A percentile compares a stretch with the other conserved stretches of the same genome.
phyloP scores from a whole-genome alignment of 1,284 basidiomycete species.

The Clitocybe nebularis region DNA sequence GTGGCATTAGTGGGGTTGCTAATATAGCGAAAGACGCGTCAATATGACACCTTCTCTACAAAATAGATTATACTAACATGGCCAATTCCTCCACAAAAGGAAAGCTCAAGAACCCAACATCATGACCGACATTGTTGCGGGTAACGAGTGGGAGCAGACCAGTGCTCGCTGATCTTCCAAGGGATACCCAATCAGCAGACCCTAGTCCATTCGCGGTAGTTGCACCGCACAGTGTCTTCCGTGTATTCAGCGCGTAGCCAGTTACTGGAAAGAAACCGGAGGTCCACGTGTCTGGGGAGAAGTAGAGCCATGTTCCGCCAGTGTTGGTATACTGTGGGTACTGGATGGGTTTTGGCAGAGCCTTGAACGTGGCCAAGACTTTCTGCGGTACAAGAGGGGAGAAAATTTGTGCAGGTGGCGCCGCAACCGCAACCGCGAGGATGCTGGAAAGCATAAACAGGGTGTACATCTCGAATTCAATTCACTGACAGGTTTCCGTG shows the following conservation, averaged over 20 bases:
- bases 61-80: slow-evolving; percentile 29
- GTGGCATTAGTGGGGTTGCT: slow-evolving; percentile 44
- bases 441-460: slow-evolving; percentile 10
- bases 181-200: slow-evolving; percentile 47
- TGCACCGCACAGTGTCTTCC: slow-evolving; percentile 43
- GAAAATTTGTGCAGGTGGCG: slow-evolving; percentile 43
- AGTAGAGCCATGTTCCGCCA: slow-evolving; percentile 48
- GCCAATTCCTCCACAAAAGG: slow-evolving; percentile 55
- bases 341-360: slow-evolving; percentile 35
- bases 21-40: background rate
- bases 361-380: slow-evolving; percentile 46
- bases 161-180: slow-evolving; percentile 47
- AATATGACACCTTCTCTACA: background rate
- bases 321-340: slow-evolving; percentile 58
- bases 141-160: slow-evolving; percentile 46
- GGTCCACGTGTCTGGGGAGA: slow-evolving; percentile 59
- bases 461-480: slow-evolving; percentile 1
- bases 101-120: slow-evolving; percentile 67
- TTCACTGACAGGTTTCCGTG: slow-evolving; percentile 1
- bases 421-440: slow-evolving; percentile 10
- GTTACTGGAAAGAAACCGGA: slow-evolving; percentile 65
- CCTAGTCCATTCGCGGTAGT: slow-evolving; percentile 29
- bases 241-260: slow-evolving; percentile 53
- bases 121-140: slow-evolving; percentile 50
- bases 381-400: slow-evolving; percentile 54